Conservation (phyloP, 2,329 filamentous ascomycete genomes). For the Keithomyces neogunnii region DNA sequence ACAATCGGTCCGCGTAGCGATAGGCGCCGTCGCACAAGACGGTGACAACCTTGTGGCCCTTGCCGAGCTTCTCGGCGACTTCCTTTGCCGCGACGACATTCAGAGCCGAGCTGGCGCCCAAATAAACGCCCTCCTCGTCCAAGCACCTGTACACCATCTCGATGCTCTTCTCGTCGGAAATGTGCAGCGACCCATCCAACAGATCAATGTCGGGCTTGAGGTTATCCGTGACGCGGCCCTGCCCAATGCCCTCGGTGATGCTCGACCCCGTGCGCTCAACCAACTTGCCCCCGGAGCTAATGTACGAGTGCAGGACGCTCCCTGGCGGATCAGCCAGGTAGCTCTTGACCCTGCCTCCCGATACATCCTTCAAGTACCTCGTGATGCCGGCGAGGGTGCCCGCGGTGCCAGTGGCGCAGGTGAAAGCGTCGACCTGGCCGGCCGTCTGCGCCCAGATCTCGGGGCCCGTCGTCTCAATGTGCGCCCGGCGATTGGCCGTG, state of each 20-base stretch:
- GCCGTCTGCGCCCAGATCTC: constrained; percentile 93
- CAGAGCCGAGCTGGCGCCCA: constrained; percentile 86
- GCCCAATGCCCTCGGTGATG: constrained; percentile 96
- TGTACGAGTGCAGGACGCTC: constrained; percentile 86
- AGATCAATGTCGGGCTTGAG: constrained; percentile 75
- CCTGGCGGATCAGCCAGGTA: constrained; percentile 93
- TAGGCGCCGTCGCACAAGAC: constrained; percentile 96
- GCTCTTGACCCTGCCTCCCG: constrained; percentile 68
- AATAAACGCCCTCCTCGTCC: constrained; percentile 90
- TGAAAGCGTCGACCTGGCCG: constrained; percentile 86
- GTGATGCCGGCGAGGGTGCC: constrained; percentile 88
- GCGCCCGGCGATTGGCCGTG: constrained; percentile 82
- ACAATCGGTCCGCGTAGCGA: constrained; percentile 86
- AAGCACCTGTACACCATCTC: constrained; percentile 96
- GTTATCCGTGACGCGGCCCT: constrained; percentile 95
- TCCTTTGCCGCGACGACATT: constrained; percentile 96
- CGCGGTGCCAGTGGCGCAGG: constrained; percentile 86
- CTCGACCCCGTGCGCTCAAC: constrained; percentile 74
- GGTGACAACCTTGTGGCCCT: constrained; percentile 85
- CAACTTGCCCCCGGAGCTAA: constrained; percentile 75
- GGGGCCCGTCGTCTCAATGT: constrained; percentile 93
- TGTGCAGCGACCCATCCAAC: constrained; percentile 74
- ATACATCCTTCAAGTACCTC: constrained; percentile 77
- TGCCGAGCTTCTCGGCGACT: constrained; percentile 82
- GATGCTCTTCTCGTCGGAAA: constrained; percentile 89